Evolutionary conservation across 345 rosid genomes (phyloP).

Genomic region (Aquilaria malaccensis): DNA sequence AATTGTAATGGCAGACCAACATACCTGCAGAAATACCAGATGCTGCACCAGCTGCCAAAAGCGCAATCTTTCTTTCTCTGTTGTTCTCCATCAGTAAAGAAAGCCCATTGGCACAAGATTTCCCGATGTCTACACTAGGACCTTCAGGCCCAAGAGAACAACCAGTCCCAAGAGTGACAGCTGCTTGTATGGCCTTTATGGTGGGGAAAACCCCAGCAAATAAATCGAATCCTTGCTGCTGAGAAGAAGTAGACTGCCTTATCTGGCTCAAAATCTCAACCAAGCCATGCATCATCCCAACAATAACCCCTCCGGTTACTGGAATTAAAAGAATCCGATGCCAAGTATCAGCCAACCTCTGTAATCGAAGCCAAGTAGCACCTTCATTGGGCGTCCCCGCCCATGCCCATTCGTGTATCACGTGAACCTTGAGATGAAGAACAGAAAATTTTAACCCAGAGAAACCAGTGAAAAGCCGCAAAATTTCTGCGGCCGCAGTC

Average conservation of each 20-base stretch:
- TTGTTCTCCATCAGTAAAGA: conserved; percentile 94
- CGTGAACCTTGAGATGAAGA: conserved; percentile 53
- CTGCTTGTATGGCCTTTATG: conserved; percentile 90
- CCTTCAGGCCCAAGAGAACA: conserved; percentile 98
- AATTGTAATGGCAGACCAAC: background rate
- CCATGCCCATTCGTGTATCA: conserved; percentile 99
- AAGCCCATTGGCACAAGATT: conserved; percentile 89
- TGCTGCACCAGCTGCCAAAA: conserved; percentile 97
- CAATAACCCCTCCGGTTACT: conserved; percentile 89
- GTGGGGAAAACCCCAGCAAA: conserved; percentile 82
- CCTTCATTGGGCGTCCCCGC: conserved; percentile 97
- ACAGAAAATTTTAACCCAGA: background rate
- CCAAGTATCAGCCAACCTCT: conserved; percentile 88
- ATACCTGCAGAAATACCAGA: conserved; percentile 97
- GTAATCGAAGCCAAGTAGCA: conserved; percentile 95
- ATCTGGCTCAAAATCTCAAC: conserved; percentile 88
- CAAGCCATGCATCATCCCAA: conserved; percentile 98
- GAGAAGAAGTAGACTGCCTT: conserved; percentile 60
- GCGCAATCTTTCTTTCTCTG: conserved; percentile 91
- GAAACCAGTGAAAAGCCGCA: no score
- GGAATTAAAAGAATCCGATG: conserved; percentile 92
- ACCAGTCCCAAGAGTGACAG: conserved; percentile 91
- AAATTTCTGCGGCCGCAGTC: no score
- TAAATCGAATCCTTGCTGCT: conserved; percentile 69
- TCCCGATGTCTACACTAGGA: conserved; percentile 97